A percentile compares a stretch with the other conserved stretches of the same genome.
These are phyloP conservation scores for Leptographium wingfieldii DNA, from an alignment of 2,329 filamentous ascomycete genomes.

Conservation along the genomic window DNA sequence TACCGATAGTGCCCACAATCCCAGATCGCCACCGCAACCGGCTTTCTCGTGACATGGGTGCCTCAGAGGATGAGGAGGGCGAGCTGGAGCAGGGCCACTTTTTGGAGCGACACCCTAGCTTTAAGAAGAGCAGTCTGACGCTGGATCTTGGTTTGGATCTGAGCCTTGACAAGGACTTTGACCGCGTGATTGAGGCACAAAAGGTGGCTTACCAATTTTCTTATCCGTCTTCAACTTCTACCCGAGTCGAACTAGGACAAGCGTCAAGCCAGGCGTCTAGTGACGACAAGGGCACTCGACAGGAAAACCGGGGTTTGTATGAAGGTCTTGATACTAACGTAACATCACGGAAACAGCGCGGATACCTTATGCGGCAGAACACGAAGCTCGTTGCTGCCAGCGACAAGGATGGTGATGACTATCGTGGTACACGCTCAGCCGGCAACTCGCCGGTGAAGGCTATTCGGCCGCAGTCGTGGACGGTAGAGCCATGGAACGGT, in stretches of 20 bases:
- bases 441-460: slow-evolving; percentile 62
- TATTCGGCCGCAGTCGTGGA: slow-evolving; percentile 80
- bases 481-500: slow-evolving; percentile 92
- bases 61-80: slow-evolving; percentile 12
- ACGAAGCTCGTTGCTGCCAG: slow-evolving; percentile 95
- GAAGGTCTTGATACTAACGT: slow-evolving; percentile 47
- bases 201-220: slow-evolving; percentile 59
- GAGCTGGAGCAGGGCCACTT: slow-evolving; percentile 26
- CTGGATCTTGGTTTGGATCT: slow-evolving; percentile 72
- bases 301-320: slow-evolving; percentile 9
- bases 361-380: slow-evolving; percentile 97
- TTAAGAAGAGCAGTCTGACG: slow-evolving; percentile 73
- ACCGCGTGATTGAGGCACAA: slow-evolving; percentile 88
- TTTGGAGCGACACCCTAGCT: slow-evolving; percentile 54
- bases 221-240: slow-evolving; percentile 4
- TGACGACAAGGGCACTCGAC: slow-evolving; percentile 1
- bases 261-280: slow-evolving; percentile 22
- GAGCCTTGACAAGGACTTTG: slow-evolving; percentile 84
- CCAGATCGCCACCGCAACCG: slow-evolving; percentile 47
- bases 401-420: slow-evolving; percentile 52
- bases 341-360: slow-evolving; percentile 62
- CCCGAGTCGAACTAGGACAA: slow-evolving; percentile 26
- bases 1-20: slow-evolving; percentile 46
- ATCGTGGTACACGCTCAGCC: slow-evolving; percentile 43
- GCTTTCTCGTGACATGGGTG: slow-evolving; percentile 34